These are phyloP conservation scores for Picochlorum costavermella DNA, from an alignment of 139 green algal species.

Conservation along the genomic window DNA sequence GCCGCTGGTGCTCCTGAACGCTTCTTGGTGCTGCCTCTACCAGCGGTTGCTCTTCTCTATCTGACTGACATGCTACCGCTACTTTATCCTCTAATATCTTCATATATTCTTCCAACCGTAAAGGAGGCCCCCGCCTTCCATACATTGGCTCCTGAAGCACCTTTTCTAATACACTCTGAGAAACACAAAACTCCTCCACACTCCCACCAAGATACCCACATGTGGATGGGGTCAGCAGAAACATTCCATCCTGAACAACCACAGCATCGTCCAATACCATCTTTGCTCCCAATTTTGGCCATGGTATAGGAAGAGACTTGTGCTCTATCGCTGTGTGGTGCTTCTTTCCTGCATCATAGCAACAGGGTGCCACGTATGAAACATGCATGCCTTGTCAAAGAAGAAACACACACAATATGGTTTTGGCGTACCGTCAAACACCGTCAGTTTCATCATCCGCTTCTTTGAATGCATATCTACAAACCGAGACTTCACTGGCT, in stretches of 20 bases:
- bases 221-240: slow-evolving; percentile 59
- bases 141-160: slow-evolving; percentile 24
- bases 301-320: neutral
- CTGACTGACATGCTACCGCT: neutral
- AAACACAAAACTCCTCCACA: slow-evolving; percentile 40
- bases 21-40: too few species aligned
- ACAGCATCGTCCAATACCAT: neutral
- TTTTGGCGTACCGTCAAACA: neutral
- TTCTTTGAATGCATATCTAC: slow-evolving; percentile 13
- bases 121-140: slow-evolving; percentile 13
- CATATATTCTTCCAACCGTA: slow-evolving; percentile 9
- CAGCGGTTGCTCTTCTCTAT: neutral
- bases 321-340: neutral
- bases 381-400: neutral
- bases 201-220: slow-evolving; percentile 44
- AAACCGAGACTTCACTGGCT: slow-evolving; percentile 47
- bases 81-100: neutral
- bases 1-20: neutral
- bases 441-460: neutral
- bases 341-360: neutral
- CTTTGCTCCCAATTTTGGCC: neutral
- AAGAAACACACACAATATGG: neutral
- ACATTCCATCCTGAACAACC: slow-evolving; percentile 31
- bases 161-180: slow-evolving; percentile 22
- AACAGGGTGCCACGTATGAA: neutral